Base-by-base conservation (phyloP, 2,329 filamentous ascomycete genomes). In the Periconia sp. region DNA sequence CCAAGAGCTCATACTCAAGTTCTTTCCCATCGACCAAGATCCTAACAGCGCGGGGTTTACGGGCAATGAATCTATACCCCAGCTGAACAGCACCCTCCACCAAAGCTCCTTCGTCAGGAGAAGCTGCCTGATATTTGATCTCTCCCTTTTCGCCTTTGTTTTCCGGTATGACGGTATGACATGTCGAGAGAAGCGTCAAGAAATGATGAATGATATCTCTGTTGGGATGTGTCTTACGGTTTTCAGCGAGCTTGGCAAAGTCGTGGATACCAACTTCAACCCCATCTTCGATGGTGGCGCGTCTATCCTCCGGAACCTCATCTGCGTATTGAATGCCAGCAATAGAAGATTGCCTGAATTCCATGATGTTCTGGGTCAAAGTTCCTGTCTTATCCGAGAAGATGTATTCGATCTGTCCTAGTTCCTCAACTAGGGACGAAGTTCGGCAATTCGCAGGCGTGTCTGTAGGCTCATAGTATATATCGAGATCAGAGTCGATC, bases 351-450 rank as follows among this genome's bases (percentile, higher is more conserved):
- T 97, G 92, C 71, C 92, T 92, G 74, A 97, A 99, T 74, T 97
- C 93, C 94, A 99, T 97, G 82, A 91, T 87, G 70, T 97, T 97
- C 77, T 92, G 96, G n/a, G 93, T 97, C 66, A 97, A 79, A 3
- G 93, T 97, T 42, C 93, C 93, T 1, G 93, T 97, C 79, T 97
- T 97, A 79, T 97, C 93, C 0, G 92, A 97, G 73, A 99, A 99
- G 59, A 99, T 94, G 68, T 95, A 99, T 69, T 97, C 94, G 43
- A 99, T 95, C 83, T 97, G 96, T 51, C 94, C 94, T 43, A 99
- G 78, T 70, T 99, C 95, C 76, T 99, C 94, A 11, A 99, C 94
- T 70, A 99, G 80, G 61, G 92, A 97, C 2, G 93, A 97, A 0
- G 94, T 99, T 65, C 94, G 86, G 75, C 94, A 99, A 60, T 94